Percentiles rank a stretch among this genome's conserved stretches.
phyloP scores from a whole-genome alignment of 2,329 filamentous ascomycete genomes.

The Rhynchosporium secalis region DNA sequence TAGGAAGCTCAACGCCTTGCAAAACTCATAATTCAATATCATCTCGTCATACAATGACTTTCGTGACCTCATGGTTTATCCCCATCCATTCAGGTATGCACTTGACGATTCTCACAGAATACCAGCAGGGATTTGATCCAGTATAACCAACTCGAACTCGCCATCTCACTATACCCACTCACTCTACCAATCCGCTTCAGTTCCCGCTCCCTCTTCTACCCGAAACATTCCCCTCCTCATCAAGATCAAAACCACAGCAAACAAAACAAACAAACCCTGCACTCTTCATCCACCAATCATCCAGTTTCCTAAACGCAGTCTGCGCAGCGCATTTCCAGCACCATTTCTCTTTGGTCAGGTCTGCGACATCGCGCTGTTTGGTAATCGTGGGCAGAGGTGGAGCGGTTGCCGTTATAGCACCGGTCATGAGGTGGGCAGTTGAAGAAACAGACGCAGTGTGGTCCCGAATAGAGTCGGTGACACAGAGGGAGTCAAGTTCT shows the following conservation, averaged over 20 bases:
- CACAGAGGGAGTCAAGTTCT: conserved; percentile 5
- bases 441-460: conserved; percentile 24
- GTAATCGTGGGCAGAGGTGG: background rate
- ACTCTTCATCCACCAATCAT: conserved; percentile 28
- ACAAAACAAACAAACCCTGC: conserved; percentile 30
- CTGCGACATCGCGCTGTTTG: background rate
- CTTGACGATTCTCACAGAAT: background rate
- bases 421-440: conserved; percentile 26
- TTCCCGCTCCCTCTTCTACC: too few relatives aligned
- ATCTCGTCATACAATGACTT: background rate
- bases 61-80: background rate
- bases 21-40: background rate
- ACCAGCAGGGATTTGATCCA: conserved; percentile 4
- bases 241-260: conserved; percentile 34
- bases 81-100: background rate
- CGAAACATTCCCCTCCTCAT: conserved; percentile 22
- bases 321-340: conserved; percentile 36
- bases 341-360: conserved; percentile 8
- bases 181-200: background rate
- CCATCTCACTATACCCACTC: background rate
- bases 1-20: background rate
- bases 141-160: conserved; percentile 5
- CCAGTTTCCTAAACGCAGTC: conserved; percentile 28
- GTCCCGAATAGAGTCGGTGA: background rate
- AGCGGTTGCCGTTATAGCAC: conserved; percentile 13